Base-by-base conservation (phyloP, 148 eudicot species). In the Rhododendron simsii region DNA sequence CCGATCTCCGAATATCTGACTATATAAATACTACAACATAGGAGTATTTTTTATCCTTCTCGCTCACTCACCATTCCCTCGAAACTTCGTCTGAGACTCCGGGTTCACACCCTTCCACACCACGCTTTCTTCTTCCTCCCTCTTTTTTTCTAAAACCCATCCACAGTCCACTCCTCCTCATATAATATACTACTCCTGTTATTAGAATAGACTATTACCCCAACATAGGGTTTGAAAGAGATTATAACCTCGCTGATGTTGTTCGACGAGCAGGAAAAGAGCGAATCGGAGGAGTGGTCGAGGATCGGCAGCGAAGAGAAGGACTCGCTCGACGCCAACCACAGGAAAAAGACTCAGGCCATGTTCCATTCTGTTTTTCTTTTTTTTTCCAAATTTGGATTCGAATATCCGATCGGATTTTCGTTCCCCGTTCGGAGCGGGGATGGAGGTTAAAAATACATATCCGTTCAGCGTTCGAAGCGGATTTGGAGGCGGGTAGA, bases 251-350 rank as follows among this genome's bases (percentile, higher is more conserved):
- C 96, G 5, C 80, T 92, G 81, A 28, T 92, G 18, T 63, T 94
- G 81, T 80, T 93, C n/a, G 95, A 93, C 37, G 95, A 95, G 59
- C 93, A 95, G 59, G 93, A 93, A 77, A 92, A 91, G 86, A 50
- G 83, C 45, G 95, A 93, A 8, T 81, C 88, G 14, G 87, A 89
- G 26, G 94, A 94, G 35, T 80, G 87, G 86, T 89, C 87, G 0
- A 85, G 86, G 63, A 85, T 86, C 69, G 47, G 85, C 8, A 53
- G 69, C 6, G 83, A 93, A 75, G 94, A 93, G 21, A 91, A 85
- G 87, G 51, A 77, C 4, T 45, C 85, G 44, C 76, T 94, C 41
- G 93, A 94, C 1, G 88, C 85, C 47, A 91, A 89, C 69, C 90
- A 90, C 77, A 88, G 85, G 87, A 89, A 91, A 71, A 91, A 84